Conservation (phyloP, 306 rosid genomes). For the Dryas alaskensis region DNA sequence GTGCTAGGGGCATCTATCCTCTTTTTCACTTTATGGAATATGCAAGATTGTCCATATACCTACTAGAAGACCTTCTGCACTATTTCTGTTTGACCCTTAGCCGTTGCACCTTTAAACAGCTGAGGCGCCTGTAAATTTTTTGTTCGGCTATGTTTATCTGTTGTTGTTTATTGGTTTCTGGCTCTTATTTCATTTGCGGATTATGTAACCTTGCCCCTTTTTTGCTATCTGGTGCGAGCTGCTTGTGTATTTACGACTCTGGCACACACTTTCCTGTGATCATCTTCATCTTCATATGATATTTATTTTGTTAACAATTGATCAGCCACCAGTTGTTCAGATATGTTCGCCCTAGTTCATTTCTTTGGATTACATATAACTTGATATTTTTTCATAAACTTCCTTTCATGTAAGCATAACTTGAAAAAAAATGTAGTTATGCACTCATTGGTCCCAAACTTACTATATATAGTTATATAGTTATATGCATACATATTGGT, state of each 20-base stretch:
- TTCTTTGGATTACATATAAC: too few relatives aligned
- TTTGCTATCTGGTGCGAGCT: slow-evolving; percentile 25
- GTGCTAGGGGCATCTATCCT: slow-evolving; percentile 40
- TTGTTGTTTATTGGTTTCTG: slow-evolving; percentile 38
- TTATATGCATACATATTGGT: too few relatives aligned
- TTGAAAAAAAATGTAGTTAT: too few relatives aligned
- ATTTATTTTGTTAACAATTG: slow-evolving; percentile 24
- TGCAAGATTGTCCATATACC: slow-evolving; percentile 16
- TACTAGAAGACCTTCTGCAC: slow-evolving; percentile 23
- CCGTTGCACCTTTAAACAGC: slow-evolving; percentile 24
- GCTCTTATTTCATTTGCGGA: slow-evolving; percentile 19
- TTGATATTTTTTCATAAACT: too few relatives aligned
- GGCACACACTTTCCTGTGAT: slow-evolving; percentile 1
- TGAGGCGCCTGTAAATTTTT: slow-evolving; percentile 46
- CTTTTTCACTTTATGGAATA: slow-evolving; percentile 15
- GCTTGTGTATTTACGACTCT: slow-evolving; percentile 28
- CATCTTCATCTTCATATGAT: slow-evolving; percentile 6
- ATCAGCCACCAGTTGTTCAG: background rate
- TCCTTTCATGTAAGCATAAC: too few relatives aligned
- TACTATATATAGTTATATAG: too few relatives aligned
- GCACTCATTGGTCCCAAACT: too few relatives aligned
- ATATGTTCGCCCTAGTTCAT: background rate
- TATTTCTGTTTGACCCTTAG: slow-evolving; percentile 9
- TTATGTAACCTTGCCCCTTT: slow-evolving; percentile 14
- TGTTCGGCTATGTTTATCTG: slow-evolving; percentile 26